These are phyloP conservation scores for Coniophora puteana DNA, from an alignment of 1,284 basidiomycete species.

Conservation along the genomic window DNA sequence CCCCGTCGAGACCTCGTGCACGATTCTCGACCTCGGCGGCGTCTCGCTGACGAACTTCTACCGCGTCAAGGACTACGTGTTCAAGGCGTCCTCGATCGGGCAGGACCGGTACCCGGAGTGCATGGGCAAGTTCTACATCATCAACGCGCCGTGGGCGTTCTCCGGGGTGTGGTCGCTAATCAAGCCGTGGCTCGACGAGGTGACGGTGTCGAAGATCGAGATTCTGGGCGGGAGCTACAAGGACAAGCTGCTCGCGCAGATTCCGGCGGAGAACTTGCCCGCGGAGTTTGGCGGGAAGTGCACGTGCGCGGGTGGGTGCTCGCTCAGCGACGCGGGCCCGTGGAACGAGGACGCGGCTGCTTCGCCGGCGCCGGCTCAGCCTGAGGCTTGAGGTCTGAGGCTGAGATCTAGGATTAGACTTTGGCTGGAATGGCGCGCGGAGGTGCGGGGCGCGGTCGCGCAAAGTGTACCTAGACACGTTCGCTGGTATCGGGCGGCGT, in stretches of 20 bases:
- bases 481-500: too few relatives aligned
- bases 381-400: conserved; percentile 4
- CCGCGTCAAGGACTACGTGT: conserved; percentile 91
- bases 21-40: conserved; percentile 89
- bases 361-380: neutral
- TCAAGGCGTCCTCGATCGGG: conserved; percentile 75
- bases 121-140: conserved; percentile 97
- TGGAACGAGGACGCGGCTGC: conserved; percentile 59
- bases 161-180: conserved; percentile 85
- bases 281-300: conserved; percentile 84
- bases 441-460: too few relatives aligned
- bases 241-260: conserved; percentile 74
- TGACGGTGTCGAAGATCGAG: conserved; percentile 90
- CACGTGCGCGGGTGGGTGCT: conserved; percentile 79
- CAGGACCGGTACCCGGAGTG: conserved; percentile 92
- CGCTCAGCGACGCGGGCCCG: conserved; percentile 87
- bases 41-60: conserved; percentile 86
- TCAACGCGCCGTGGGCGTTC: conserved; percentile 94
- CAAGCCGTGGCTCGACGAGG: conserved; percentile 94
- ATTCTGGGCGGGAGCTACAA: conserved; percentile 71
- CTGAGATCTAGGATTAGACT: conserved; percentile 12
- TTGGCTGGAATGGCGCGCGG: neutral
- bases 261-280: conserved; percentile 82
- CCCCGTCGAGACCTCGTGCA: conserved; percentile 97
- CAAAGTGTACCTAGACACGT: too few relatives aligned